Conservation (phyloP, 768 basidiomycete species). For the Cubamyces lactineus region DNA sequence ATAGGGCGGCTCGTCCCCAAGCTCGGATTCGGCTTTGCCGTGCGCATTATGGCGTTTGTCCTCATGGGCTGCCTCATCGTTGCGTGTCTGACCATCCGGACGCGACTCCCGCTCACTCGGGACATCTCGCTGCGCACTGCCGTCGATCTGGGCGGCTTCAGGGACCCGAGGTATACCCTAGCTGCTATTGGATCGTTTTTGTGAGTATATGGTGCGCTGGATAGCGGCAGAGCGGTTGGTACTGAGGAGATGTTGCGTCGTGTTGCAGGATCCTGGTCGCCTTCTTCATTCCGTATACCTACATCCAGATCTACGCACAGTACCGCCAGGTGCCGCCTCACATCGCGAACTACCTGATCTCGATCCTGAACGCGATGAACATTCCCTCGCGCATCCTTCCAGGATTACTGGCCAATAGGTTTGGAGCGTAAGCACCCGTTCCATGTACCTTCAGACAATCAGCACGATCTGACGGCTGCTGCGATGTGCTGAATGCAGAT, state of each 20-base stretch:
- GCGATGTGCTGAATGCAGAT: too few relatives aligned
- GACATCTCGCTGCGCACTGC: conserved; percentile 28
- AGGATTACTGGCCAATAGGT: conserved; percentile 35
- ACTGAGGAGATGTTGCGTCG: too few relatives aligned
- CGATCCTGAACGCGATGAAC: conserved; percentile 38
- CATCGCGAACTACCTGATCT: conserved; percentile 34
- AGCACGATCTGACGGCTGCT: too few relatives aligned
- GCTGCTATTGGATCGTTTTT: conserved; percentile 29
- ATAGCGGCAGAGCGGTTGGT: too few relatives aligned
- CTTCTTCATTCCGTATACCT: conserved; percentile 40
- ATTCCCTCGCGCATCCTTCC: conserved; percentile 35
- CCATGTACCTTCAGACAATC: too few relatives aligned
- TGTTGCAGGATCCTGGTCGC: conserved; percentile 34
- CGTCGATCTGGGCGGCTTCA: conserved; percentile 35
- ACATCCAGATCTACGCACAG: conserved; percentile 36
- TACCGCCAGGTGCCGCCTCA: conserved; percentile 28
- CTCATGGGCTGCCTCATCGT: conserved; percentile 31
- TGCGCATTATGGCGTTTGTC: conserved; percentile 36
- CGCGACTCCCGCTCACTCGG: conserved; percentile 33
- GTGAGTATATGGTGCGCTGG: conserved; percentile 20
- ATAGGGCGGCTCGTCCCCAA: conserved; percentile 46
- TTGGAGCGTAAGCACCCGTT: conserved; percentile 34
- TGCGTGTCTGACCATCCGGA: conserved; percentile 33
- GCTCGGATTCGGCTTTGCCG: conserved; percentile 37
- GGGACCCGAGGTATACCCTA: conserved; percentile 29